These are phyloP conservation scores for Didymosphaeria variabile DNA, from an alignment of 2,329 filamentous ascomycete species.

Conservation along the genomic window DNA sequence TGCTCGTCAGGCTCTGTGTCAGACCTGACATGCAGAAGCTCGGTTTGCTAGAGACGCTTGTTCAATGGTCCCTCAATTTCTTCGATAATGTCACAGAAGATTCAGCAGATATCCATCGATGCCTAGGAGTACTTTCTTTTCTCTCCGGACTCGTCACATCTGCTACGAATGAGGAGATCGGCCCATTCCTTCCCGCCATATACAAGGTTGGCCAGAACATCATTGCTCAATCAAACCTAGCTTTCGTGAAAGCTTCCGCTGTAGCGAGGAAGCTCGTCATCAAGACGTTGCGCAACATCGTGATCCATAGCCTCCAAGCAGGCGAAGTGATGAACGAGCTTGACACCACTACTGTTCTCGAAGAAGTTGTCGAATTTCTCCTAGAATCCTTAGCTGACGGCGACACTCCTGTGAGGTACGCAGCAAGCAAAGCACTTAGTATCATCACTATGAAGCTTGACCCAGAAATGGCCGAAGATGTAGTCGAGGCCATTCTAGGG, in stretches of 20 bases:
- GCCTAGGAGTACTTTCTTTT: constrained; percentile 81
- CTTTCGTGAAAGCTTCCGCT: constrained; percentile 74
- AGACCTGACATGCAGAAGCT: constrained; percentile 87
- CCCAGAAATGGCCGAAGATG: constrained; percentile 80
- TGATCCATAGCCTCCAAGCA: constrained; percentile 68
- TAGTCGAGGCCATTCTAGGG: constrained; percentile 86
- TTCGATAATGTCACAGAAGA: constrained; percentile 60
- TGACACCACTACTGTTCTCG: constrained; percentile 61
- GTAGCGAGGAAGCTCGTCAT: constrained; percentile 82
- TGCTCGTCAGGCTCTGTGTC: constrained; percentile 83
- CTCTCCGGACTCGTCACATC: constrained; percentile 77
- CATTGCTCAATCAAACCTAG: constrained; percentile 59
- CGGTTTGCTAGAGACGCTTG: constrained; percentile 72
- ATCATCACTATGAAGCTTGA: constrained; percentile 84
- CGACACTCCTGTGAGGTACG: constrained; percentile 88
- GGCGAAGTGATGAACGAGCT: constrained; percentile 39
- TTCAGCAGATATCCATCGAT: constrained; percentile 71
- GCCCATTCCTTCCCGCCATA: constrained; percentile 69
- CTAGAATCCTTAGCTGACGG: constrained; percentile 82
- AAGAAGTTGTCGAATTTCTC: constrained; percentile 83
- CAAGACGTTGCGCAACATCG: constrained; percentile 82
- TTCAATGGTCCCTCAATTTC: constrained; percentile 74
- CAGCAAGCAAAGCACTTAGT: constrained; percentile 91
- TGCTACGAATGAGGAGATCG: constrained; percentile 77
- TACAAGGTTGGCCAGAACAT: constrained; percentile 72